phyloP scores from a whole-genome alignment of 2,329 filamentous ascomycete genomes.

The Talaromyces sp. region DNA sequence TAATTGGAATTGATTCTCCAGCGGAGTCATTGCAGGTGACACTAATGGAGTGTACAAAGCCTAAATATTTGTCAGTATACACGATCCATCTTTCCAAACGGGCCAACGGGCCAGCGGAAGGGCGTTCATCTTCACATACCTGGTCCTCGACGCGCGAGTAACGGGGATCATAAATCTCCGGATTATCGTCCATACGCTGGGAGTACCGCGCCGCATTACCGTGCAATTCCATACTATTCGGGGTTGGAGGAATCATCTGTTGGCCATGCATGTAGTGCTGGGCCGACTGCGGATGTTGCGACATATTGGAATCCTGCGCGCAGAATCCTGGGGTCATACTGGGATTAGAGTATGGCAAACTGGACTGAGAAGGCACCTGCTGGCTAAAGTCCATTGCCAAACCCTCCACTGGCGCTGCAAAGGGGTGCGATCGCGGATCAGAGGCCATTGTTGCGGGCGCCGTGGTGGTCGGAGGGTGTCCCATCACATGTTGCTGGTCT shows the following conservation, averaged over 20 bases:
- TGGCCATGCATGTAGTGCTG: conserved; percentile 37
- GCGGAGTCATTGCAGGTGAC: conserved; percentile 54
- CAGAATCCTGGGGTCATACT: conserved; percentile 37
- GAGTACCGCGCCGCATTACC: conserved; percentile 45
- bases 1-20: conserved; percentile 51
- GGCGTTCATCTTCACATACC: conserved; percentile 31
- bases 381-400: conserved; percentile 27
- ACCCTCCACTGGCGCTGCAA: conserved; percentile 37
- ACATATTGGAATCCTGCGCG: conserved; percentile 32
- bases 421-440: conserved; percentile 29
- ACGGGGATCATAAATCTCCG: conserved; percentile 47
- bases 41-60: conserved; percentile 54
- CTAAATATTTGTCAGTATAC: conserved; percentile 30
- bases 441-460: conserved; percentile 32
- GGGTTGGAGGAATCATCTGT: conserved; percentile 49
- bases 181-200: conserved; percentile 42
- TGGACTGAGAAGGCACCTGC: conserved; percentile 24
- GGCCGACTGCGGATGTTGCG: conserved; percentile 23
- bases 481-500: conserved; percentile 35
- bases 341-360: conserved; percentile 34
- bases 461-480: conserved; percentile 35
- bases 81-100: background rate
- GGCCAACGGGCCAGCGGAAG: background rate
- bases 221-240: conserved; percentile 53
- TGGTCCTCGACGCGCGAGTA: conserved; percentile 49